Base-by-base conservation (phyloP, 225 moss, liverwort and hornwort genomes). In the Antitrichia curtipendula region DNA sequence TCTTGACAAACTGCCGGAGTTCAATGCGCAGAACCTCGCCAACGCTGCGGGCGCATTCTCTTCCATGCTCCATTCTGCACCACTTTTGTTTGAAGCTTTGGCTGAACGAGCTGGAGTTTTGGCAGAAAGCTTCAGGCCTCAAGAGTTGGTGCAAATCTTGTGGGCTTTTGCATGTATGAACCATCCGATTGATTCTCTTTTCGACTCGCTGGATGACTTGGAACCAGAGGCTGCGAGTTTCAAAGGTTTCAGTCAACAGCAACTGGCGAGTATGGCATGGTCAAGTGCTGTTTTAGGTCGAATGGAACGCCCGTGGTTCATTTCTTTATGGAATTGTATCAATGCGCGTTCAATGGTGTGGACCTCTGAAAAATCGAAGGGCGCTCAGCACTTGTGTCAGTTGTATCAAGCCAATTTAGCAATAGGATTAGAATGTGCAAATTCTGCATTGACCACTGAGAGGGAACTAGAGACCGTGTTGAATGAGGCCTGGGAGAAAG, bases 141-240 rank as follows among this genome's bases (percentile, higher is more conserved):
- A 95, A 86, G 96, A 99, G 92, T 80, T 99, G 85, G 95, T 96
- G 54, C 99, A 97, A 88, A 87, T 99, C 34, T 89, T 99, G 21
- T 99, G 99, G 99, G 97, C 99, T 63, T 99, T 95, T 81, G 96
- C 97, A 34, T 89, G 90, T 71, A 87, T 99, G 86, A 90, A 95
- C 86, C 91, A 95, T 71, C 90, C 96, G 29, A 89, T 95, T 50
- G 90, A 92, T 50, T 86, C 81, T 85, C 87, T 99, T 31, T 87
- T 96, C 63, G 89, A 96, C 83, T 73, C 93, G 34, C 86, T 99
- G 16, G 94, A 97, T 91, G 89, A 52, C 32, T 59, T 88, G 64
- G 70, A 91, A 59, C 64, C 82, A 47, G 88, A 79, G 28, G 82
- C 84, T 40, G 60, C 78, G n/a, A 80, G 75, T 60, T 90, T 92